phyloP scores from a whole-genome alignment of 805 yeast species.

The Scheffersomyces amazonensis region DNA sequence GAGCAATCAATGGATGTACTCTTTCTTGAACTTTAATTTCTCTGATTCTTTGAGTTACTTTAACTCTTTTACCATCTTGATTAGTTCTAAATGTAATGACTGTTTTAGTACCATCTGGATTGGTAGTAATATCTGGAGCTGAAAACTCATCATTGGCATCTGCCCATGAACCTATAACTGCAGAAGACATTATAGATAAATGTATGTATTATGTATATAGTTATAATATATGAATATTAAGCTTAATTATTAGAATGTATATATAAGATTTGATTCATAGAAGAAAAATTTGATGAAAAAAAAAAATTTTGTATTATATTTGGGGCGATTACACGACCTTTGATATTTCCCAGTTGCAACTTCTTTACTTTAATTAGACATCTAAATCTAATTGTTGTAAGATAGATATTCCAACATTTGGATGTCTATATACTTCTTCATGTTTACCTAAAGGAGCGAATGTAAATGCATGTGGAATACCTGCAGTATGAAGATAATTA shows the following conservation, averaged over 20 bases:
- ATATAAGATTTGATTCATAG: not conserved
- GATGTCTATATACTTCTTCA: conserved; percentile 56
- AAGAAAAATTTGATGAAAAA: not conserved
- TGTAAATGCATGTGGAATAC: conserved; percentile 5
- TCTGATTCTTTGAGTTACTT: conserved; percentile 81
- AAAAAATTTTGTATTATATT: too few relatives aligned
- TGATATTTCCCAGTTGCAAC: too few relatives aligned
- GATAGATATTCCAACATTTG: conserved; percentile 29
- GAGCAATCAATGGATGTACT: conserved; percentile 84
- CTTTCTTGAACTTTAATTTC: conserved; percentile 74
- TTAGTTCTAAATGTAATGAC: conserved; percentile 73
- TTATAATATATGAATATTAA: too few relatives aligned
- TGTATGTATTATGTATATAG: not conserved
- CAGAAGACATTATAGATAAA: conserved; percentile 22
- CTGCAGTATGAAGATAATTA: conserved; percentile 23
- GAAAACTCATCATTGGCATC: conserved; percentile 72
- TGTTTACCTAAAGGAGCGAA: conserved; percentile 54
- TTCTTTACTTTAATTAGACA: too few relatives aligned
- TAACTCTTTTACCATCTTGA: conserved; percentile 78
- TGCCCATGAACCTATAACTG: conserved; percentile 58
- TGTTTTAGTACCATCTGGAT: conserved; percentile 88
- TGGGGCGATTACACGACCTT: too few relatives aligned
- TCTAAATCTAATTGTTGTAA: too few relatives aligned
- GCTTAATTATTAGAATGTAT: not conserved
- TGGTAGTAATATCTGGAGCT: conserved; percentile 69